phyloP scores from a whole-genome alignment of 768 basidiomycete species.

The Pisolithus marmoratus region DNA sequence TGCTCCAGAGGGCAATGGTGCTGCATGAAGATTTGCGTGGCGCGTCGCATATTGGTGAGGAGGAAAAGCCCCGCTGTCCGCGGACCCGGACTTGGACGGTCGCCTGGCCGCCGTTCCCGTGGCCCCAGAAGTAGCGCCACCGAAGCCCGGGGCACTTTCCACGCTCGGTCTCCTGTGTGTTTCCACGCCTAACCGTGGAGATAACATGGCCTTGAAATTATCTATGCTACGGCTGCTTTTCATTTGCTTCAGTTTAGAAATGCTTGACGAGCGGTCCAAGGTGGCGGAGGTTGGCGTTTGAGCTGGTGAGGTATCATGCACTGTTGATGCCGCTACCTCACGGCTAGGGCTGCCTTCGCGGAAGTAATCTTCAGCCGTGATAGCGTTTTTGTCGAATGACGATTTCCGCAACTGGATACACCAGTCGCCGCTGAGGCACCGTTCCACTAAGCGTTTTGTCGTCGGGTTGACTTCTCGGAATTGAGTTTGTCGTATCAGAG shows the following conservation, averaged over 20 bases:
- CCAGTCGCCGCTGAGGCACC: constrained; percentile 87
- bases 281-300: constrained; percentile 8
- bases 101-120: constrained; percentile 11
- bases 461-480: constrained; percentile 84
- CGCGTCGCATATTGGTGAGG: constrained; percentile 11
- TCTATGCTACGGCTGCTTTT: constrained; percentile 69
- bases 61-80: constrained; percentile 20
- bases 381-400: constrained; percentile 21
- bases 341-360: constrained; percentile 40
- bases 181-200: constrained; percentile 30
- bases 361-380: constrained; percentile 21
- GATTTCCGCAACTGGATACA: constrained; percentile 60
- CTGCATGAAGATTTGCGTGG: constrained; percentile 14
- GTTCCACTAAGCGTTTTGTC: constrained; percentile 85
- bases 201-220: constrained; percentile 34
- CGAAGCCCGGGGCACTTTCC: constrained; percentile 29
- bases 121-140: constrained; percentile 22
- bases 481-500: constrained; percentile 62
- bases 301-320: constrained; percentile 27
- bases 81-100: constrained; percentile 22
- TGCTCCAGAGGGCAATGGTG: constrained; percentile 14
- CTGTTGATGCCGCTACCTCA: constrained; percentile 35
- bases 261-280: constrained; percentile 15
- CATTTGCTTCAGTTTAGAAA: constrained; percentile 38
- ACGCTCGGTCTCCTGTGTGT: constrained; percentile 36